A percentile compares a stretch with the other conserved stretches of the same genome.
Conservation (phyloP, 2,329 filamentous ascomycete species). For the Epichloe festucae region DNA sequence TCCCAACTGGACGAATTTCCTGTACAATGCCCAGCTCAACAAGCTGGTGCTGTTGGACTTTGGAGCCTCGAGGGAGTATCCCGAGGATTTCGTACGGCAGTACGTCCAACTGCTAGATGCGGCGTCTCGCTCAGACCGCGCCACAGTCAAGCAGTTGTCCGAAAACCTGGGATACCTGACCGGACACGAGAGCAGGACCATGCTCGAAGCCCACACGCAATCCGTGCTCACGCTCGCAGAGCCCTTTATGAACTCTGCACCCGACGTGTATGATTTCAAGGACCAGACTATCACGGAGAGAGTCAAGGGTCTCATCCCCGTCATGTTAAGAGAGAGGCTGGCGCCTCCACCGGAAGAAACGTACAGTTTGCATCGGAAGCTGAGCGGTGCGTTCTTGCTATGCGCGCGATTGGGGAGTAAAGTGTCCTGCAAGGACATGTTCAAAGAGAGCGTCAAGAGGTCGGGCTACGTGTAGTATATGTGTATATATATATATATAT, state of each 20-base stretch:
- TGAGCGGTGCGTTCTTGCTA: slow-evolving; percentile 87
- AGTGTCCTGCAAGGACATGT: slow-evolving; percentile 71
- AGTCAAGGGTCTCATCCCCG: slow-evolving; percentile 73
- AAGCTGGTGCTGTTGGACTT: slow-evolving; percentile 91
- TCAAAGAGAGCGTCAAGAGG: slow-evolving; percentile 41
- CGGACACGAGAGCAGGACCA: slow-evolving; percentile 69
- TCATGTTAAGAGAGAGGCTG: slow-evolving; percentile 83
- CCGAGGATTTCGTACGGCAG: slow-evolving; percentile 60
- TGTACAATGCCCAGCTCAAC: slow-evolving; percentile 62
- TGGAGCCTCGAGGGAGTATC: slow-evolving; percentile 80
- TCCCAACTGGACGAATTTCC: slow-evolving; percentile 98
- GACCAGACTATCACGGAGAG: slow-evolving; percentile 95
- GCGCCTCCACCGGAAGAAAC: slow-evolving; percentile 94
- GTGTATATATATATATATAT: no score
- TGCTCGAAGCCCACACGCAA: slow-evolving; percentile 83
- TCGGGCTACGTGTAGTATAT: slow-evolving; percentile 17
- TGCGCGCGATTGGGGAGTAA: slow-evolving; percentile 77
- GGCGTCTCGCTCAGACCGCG: slow-evolving; percentile 57
- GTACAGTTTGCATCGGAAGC: slow-evolving; percentile 85
- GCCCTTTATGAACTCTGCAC: slow-evolving; percentile 66
- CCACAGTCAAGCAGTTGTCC: slow-evolving; percentile 52
- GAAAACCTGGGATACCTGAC: slow-evolving; percentile 81
- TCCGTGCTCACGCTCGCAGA: slow-evolving; percentile 85
- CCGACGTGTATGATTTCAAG: slow-evolving; percentile 79
- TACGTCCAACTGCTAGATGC: slow-evolving; percentile 75